phyloP scores from a whole-genome alignment of 2,329 filamentous ascomycete genomes.

The Hypomyces perniciosus region DNA sequence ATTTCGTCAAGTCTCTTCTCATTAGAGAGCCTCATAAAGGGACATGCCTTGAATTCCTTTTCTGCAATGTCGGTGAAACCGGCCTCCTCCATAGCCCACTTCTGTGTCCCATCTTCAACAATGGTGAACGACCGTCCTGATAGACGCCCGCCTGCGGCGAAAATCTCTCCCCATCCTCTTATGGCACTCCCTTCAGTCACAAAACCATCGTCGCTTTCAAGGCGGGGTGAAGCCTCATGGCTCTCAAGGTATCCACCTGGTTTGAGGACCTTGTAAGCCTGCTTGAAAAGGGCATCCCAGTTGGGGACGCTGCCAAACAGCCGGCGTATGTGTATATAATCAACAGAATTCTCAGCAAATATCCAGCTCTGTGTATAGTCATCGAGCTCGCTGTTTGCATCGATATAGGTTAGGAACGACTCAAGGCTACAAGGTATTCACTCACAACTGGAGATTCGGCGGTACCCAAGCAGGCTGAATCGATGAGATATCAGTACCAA shows the following conservation, averaged over 20 bases:
- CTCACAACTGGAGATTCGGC: no score
- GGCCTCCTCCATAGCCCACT: slow-evolving; percentile 17
- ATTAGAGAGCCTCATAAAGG: no score
- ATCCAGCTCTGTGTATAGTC: no score
- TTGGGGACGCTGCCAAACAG: slow-evolving; percentile 9
- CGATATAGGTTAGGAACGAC: no score
- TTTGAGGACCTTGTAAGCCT: not conserved
- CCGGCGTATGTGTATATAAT: slow-evolving; percentile 16
- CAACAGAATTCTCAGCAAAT: not conserved
- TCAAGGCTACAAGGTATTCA: no score
- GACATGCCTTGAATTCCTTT: not conserved
- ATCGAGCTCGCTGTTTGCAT: no score
- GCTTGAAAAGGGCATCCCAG: slow-evolving; percentile 7
- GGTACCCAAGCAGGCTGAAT: no score
- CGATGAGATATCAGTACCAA: no score
- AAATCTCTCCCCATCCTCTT: slow-evolving; percentile 21
- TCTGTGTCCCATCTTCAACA: slow-evolving; percentile 17
- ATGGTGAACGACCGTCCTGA: slow-evolving; percentile 20
- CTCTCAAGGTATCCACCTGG: slow-evolving; percentile 10
- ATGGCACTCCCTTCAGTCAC: slow-evolving; percentile 22
- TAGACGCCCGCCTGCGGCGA: slow-evolving; percentile 20
- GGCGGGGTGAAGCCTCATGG: slow-evolving; percentile 18
- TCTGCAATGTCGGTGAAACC: slow-evolving; percentile 18
- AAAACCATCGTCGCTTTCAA: slow-evolving; percentile 18
- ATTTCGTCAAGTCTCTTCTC: no score